Evolutionary conservation across 2,329 filamentous ascomycete species (phyloP), one percentile per base, ranked within the genome.

Genomic region (Ciborinia camelliae): DNA sequence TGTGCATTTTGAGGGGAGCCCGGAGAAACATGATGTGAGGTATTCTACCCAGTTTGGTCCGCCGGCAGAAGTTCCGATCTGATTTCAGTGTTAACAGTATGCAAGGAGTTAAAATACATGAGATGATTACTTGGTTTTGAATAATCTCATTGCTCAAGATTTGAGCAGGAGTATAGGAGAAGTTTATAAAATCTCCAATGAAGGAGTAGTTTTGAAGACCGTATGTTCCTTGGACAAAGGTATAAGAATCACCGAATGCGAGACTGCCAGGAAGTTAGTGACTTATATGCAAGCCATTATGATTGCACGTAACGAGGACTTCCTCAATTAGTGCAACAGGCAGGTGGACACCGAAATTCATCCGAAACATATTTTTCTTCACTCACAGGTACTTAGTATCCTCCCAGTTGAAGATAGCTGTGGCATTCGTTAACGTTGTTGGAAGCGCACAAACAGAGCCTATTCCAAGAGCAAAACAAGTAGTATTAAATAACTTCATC

Each of bases 191-290:
- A 67, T 82, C 80, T n/a, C 81, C 81, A 53, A 85, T 84, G 73
- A 84, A 85, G 63, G 79, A 82, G 69, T 76, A 84, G 65, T 83
- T 81, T 62, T 79, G 74, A 39, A 75, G 78, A 4, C 82, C 82
- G n/a, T 77, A 72, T 0, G 79, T 81, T 12, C 83, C 83, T 75
- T 84, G 82, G 0, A 84, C 77, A 63, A 79, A 86, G 1, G 81
- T 82, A 68, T 82, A 82, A 0, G 79, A 81, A 65, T 83, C 80
- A 2, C 81, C 81, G 61, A 83, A 83, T 4, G 80, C 79, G 41
- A 82, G 72, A 1, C 77, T 79, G 39, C 1, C 9, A 50, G 23
- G 32, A 50, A 15, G 30, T 63, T 57, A 63, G 41, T n/a, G 50
- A n/a, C 10, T 26, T 41, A 9, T 18, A 47, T 23, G 3, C 6